Percentiles rank a stretch among this genome's conserved stretches.
Evolutionary conservation across 768 basidiomycete species (phyloP).

Genomic region (Agrocybe pediades): DNA sequence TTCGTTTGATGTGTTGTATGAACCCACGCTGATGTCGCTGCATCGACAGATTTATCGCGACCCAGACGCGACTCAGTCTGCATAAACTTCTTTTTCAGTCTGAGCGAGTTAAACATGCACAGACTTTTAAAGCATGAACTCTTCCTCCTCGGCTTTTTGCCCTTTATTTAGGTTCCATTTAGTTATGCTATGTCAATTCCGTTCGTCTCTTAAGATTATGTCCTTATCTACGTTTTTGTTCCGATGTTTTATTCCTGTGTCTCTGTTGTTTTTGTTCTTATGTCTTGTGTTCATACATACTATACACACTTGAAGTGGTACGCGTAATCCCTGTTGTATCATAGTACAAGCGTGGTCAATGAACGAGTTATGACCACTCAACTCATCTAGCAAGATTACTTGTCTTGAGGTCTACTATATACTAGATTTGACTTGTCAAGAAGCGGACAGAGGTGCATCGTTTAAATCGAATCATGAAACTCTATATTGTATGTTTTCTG

Average conservation of each 20-base stretch:
- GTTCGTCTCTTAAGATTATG: constrained; percentile 3
- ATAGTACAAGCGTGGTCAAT: neutral
- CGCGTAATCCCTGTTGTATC: constrained; percentile 8
- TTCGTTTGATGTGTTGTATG: neutral
- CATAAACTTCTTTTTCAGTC: constrained; percentile 2
- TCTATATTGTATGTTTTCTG: neutral
- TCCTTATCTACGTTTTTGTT: neutral
- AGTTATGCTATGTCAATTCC: constrained; percentile 7
- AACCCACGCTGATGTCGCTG: constrained; percentile 1
- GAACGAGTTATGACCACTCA: neutral
- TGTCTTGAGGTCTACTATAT: neutral
- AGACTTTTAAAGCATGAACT: no score
- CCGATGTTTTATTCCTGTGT: neutral
- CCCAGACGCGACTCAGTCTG: constrained; percentile 43
- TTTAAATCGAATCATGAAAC: no score
- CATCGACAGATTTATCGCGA: constrained; percentile 48
- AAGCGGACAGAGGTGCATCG: no score
- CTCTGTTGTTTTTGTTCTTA: neutral
- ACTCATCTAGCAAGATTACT: neutral
- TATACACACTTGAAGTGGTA: neutral
- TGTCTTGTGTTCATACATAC: neutral
- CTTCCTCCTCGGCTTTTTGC: neutral
- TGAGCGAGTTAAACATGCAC: neutral
- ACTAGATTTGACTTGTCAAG: neutral
- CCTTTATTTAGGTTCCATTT: constrained; percentile 3